Base-by-base conservation (phyloP, 2,329 filamentous ascomycete genomes). In the Epichloe uncinata region DNA sequence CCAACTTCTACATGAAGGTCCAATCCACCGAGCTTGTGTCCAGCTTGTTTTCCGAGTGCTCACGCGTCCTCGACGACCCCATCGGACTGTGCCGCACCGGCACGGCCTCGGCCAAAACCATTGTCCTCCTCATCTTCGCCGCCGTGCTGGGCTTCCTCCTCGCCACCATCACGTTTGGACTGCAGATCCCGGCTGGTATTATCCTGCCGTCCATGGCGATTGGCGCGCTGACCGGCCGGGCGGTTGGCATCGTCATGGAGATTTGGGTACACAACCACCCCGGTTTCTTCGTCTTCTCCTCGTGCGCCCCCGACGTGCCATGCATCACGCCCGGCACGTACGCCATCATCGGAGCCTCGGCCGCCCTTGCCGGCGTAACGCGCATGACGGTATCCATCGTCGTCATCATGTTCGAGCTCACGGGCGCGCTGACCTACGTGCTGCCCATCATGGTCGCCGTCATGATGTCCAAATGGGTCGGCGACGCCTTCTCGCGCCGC, bases 401-500 rank as follows among this genome's bases (percentile, higher is more conserved):
- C 4, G 93, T 97, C 60, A 98, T 98, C 69, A 96, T 96, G 85
- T 98, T 98, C 62, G 93, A 98, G 71, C 82, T 98, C 50, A 98
- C 93, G 0, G 93, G 93, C 48, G 93, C 93, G 1, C 76, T 98
- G 30, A 95, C 89, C 1, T 97, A 97, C 63, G 91, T 98, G 45
- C 79, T 98, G 7, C 93, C 93, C 49, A 98, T 97, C 66, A 98
- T 98, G 93, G 87, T 98, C 55, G 89, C 90, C 42, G 93, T 98
- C 61, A 95, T 98, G 90, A 77, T 97, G 42, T 87, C 87, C 54
- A 98, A 98, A 70, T 98, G 93, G 93, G 88, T 95, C 26, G 93
- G 90, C 60, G 93, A 98, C 66, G 91, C 89, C 46, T 90, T 98
- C 65, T 89, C 87, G 26, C 87, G 87, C 50, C 81, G 85, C 46